phyloP scores from a whole-genome alignment of 2,329 filamentous ascomycete genomes.

The Penicillium expansum region DNA sequence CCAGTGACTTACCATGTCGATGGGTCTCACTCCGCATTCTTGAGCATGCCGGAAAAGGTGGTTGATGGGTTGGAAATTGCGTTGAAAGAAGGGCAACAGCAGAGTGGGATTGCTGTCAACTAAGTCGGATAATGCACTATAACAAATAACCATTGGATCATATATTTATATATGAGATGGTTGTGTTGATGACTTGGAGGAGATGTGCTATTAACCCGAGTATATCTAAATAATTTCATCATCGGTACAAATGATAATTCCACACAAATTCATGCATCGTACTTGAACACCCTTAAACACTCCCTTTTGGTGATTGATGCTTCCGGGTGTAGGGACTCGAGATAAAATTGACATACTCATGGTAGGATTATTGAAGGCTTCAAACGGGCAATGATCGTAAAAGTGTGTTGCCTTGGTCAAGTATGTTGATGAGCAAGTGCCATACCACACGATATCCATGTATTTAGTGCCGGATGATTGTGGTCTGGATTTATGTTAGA shows the following conservation, averaged over 20 bases:
- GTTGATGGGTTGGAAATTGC: too few relatives aligned
- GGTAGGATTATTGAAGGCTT: too few relatives aligned
- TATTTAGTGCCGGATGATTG: neutral
- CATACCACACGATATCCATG: neutral
- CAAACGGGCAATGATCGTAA: too few relatives aligned
- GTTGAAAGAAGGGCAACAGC: slow-evolving; percentile 18
- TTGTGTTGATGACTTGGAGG: neutral
- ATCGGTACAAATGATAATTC: neutral
- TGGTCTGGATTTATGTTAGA: neutral
- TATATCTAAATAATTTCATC: neutral
- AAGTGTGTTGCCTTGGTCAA: too few relatives aligned
- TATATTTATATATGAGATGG: neutral
- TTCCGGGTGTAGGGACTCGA: neutral
- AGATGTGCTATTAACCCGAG: neutral
- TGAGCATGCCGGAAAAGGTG: too few relatives aligned
- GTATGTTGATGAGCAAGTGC: too few relatives aligned
- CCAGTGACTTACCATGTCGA: too few relatives aligned
- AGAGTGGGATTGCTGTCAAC: slow-evolving; percentile 8
- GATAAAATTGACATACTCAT: too few relatives aligned
- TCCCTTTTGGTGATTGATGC: neutral
- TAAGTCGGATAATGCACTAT: neutral
- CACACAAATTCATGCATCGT: neutral
- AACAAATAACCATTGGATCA: neutral
- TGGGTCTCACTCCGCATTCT: too few relatives aligned
- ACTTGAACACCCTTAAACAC: neutral